Evolutionary conservation across 2,329 filamentous ascomycete species (phyloP).

Genomic region (Fusarium clavum): DNA sequence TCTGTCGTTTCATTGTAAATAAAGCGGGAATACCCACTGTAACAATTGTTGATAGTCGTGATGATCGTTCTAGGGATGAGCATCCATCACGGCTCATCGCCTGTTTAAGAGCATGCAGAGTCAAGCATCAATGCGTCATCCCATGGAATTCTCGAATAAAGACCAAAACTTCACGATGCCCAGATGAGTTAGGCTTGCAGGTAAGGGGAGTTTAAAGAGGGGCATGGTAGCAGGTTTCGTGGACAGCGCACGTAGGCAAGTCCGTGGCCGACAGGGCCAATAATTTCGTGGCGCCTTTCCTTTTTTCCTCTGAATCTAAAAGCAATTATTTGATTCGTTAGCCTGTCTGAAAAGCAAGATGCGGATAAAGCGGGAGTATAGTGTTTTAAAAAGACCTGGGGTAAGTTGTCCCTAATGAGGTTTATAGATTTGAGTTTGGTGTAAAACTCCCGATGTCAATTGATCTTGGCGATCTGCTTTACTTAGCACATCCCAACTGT

Average conservation of each 20-base stretch:
- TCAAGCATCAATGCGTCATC: conserved; percentile 30
- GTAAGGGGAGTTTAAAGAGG: conserved; percentile 3
- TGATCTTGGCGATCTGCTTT: neutral
- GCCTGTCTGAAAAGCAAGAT: neutral
- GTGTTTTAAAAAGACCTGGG: neutral
- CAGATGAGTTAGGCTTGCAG: conserved; percentile 9
- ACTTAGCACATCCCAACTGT: neutral
- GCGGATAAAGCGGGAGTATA: neutral
- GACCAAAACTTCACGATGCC: conserved; percentile 7
- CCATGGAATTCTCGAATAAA: neutral
- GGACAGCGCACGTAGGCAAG: conserved; percentile 4
- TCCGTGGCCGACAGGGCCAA: neutral
- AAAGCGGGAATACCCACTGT: neutral
- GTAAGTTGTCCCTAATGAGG: neutral
- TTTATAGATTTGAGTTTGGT: neutral
- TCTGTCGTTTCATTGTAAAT: conserved; percentile 3
- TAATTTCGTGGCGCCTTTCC: neutral
- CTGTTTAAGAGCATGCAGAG: conserved; percentile 14
- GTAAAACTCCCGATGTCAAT: neutral
- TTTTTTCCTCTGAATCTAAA: neutral
- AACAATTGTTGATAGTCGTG: neutral
- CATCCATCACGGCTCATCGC: conserved; percentile 2
- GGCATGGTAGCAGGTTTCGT: conserved; percentile 8
- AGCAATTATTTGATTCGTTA: neutral
- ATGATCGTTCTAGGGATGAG: neutral